A percentile compares a stretch with the other conserved stretches of the same genome.
phyloP scores from a whole-genome alignment of 495 filamentous ascomycete genomes.

The Neurospora sp. region DNA sequence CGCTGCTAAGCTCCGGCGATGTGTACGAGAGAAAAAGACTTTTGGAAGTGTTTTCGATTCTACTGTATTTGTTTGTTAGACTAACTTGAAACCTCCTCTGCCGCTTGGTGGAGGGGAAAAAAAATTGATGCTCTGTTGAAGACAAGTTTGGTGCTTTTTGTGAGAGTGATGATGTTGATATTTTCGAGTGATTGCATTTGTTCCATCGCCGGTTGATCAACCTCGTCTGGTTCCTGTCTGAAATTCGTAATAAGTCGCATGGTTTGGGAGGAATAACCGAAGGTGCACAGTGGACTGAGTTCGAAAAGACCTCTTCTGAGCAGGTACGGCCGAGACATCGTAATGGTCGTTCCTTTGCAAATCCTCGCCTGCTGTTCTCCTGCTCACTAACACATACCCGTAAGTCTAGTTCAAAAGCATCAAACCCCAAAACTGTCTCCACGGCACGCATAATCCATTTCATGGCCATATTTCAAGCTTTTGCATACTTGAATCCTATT shows the following conservation, averaged over 20 bases:
- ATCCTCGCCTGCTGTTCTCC: no score
- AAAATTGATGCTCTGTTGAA: neutral
- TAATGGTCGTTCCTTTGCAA: no score
- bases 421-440: no score
- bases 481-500: neutral
- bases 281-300: no score
- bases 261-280: neutral
- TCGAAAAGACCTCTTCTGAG: no score
- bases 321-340: no score
- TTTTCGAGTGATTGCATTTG: neutral
- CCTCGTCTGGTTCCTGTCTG: neutral
- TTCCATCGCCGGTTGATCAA: neutral
- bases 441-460: neutral
- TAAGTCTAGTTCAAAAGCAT: no score
- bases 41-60: neutral
- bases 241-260: neutral
- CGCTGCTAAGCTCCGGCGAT: neutral
- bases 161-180: neutral
- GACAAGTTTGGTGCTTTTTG: neutral
- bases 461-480: neutral
- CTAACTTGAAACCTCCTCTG: neutral
- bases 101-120: neutral
- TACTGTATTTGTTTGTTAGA: neutral
- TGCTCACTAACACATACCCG: no score
- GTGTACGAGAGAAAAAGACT: neutral